Base-by-base conservation (phyloP, 2,329 filamentous ascomycete species). In the Pseudogymnoascus sp. region DNA sequence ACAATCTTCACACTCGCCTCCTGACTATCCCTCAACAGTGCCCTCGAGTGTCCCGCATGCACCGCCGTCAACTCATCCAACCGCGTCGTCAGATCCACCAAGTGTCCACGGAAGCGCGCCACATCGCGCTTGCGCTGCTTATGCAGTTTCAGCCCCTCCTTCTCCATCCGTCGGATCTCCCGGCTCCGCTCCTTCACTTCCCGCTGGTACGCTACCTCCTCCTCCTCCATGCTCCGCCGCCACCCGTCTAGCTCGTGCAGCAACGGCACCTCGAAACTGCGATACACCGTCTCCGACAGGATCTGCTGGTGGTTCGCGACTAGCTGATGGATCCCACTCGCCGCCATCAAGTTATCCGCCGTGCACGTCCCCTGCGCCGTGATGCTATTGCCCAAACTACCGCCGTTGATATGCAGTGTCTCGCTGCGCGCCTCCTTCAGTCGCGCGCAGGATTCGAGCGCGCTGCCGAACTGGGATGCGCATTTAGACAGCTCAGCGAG, bases 291-390 rank as follows among this genome's bases (percentile, higher is more conserved):
- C 74, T 89, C 86, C 67, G 81, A 84, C 3, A 89, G 80, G 69
- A 89, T 88, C 71, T 88, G 85, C 73, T 87, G 84, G 76, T 89
- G 86, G 75, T 88, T 89, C 54, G 86, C 86, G 64, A 88, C 78
- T 18, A 89, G 79, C 69, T 88, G 84, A 71, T 89, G 86, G 42
- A 88, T 79, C 37, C 86, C 86, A 36, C 83, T 83, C 11, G 85
- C 83, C 31, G 83, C 80, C 65, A 89, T 77, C 51, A 89, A 77
- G 62, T 80, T 79, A 73, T 88, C 85, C 14, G 85, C 86, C 0
- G 86, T 88, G 75, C 85, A 87, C 37, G 78, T 75, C 51, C 79
- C 78, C 42, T 73, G 75, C 45, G 77, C 72, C 21, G 78, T 79
- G 72, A 82, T 83, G 72, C 77, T 81, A 45, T 71, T 72, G 12